A percentile compares a stretch with the other conserved stretches of the same genome.
Conservation (phyloP, 495 filamentous ascomycete species). For the Amniculicola lignicola region DNA sequence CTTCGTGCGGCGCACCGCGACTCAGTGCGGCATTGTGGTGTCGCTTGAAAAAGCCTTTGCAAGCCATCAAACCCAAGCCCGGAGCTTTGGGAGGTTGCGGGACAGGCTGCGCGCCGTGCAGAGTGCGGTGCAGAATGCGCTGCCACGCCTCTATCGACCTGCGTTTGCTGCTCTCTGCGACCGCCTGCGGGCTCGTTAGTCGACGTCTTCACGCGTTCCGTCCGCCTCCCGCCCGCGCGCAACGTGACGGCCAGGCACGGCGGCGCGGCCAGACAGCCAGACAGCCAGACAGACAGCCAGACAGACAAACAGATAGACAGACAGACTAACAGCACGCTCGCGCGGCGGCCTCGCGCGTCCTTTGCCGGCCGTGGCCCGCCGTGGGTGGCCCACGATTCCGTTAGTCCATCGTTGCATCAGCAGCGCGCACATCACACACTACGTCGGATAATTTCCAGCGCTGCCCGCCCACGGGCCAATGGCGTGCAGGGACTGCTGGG, state of each 20-base stretch:
- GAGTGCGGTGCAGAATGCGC: background rate
- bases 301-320: background rate
- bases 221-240: background rate
- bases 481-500: background rate
- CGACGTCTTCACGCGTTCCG: background rate
- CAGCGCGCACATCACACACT: background rate
- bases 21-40: background rate
- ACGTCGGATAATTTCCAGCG: conserved; percentile 13
- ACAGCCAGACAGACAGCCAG: background rate
- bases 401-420: background rate
- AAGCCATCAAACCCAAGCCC: conserved; percentile 29
- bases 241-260: background rate
- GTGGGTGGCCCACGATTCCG: background rate
- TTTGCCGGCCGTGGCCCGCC: background rate
- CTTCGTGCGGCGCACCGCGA: background rate
- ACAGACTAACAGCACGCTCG: background rate
- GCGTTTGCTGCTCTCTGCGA: too few relatives aligned
- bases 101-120: background rate
- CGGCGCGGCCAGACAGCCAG: background rate
- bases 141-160: background rate
- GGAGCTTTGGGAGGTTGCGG: conserved; percentile 16
- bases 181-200: background rate
- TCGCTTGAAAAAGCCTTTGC: background rate
- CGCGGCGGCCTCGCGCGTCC: background rate
- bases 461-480: background rate